A percentile compares a stretch with the other conserved stretches of the same genome.
Conservation (phyloP, 2,329 filamentous ascomycete genomes). For the Alternaria viburni region DNA sequence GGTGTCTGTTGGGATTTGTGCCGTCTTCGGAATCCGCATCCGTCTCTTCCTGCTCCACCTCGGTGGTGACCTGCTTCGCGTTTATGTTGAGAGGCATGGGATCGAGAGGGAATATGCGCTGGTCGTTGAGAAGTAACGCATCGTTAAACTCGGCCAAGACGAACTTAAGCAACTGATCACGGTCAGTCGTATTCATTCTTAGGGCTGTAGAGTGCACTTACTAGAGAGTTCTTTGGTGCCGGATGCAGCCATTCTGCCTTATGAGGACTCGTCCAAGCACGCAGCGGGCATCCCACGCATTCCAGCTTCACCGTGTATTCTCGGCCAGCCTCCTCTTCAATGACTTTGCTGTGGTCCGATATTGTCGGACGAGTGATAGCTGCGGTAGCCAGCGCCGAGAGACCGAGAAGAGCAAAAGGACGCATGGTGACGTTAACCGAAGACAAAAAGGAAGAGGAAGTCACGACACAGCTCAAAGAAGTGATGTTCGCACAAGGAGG, state of each 20-base stretch:
- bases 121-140: constrained; percentile 30
- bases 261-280: constrained; percentile 8
- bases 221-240: constrained; percentile 31
- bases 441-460: constrained; percentile 4
- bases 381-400: constrained; percentile 12
- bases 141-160: constrained; percentile 15
- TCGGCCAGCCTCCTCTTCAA: constrained; percentile 21
- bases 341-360: not conserved
- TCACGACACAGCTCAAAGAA: not conserved
- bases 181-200: not conserved
- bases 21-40: constrained; percentile 10
- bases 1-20: constrained; percentile 13
- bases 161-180: constrained; percentile 31
- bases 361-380: constrained; percentile 1
- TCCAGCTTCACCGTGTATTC: constrained; percentile 39
- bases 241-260: constrained; percentile 23
- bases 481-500: not conserved
- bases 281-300: constrained; percentile 36
- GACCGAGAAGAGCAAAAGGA: constrained; percentile 10
- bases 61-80: constrained; percentile 29
- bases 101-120: constrained; percentile 28
- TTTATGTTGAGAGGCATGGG: constrained; percentile 29
- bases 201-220: constrained; percentile 11
- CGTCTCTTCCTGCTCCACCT: constrained; percentile 18
- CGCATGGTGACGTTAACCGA: constrained; percentile 18